Conservation (phyloP, 2,329 filamentous ascomycete genomes). For the Hortaea sp. region DNA sequence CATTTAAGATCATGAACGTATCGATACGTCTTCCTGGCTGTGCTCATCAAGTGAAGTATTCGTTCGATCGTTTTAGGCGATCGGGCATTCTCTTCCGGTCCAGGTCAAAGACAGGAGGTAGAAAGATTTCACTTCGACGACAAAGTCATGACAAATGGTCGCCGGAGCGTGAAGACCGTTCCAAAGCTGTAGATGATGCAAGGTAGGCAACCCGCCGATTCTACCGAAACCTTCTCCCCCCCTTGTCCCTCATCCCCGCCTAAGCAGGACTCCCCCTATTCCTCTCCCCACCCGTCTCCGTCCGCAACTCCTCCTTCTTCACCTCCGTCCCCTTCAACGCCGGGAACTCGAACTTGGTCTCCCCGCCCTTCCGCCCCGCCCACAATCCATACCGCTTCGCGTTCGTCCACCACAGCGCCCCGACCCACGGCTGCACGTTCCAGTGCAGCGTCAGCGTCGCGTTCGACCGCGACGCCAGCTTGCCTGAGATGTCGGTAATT, state of each 20-base stretch:
- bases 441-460: constrained; percentile 77
- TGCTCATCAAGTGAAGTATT: too few species aligned
- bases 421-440: constrained; percentile 97
- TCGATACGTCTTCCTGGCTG: too few species aligned
- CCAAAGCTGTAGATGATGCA: too few species aligned
- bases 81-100: too few species aligned
- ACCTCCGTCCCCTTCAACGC: constrained; percentile 50
- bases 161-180: too few species aligned
- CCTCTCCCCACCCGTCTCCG: constrained; percentile 39
- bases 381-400: constrained; percentile 43
- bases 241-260: neutral
- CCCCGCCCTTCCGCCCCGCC: constrained; percentile 55
- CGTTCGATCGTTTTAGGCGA: too few species aligned
- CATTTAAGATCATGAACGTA: too few species aligned
- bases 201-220: too few species aligned
- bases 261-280: constrained; percentile 34
- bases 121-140: too few species aligned
- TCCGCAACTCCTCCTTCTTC: constrained; percentile 37
- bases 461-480: constrained; percentile 62
- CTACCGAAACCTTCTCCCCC: too few species aligned
- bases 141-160: too few species aligned
- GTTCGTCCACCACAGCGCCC: constrained; percentile 67
- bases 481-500: constrained; percentile 79
- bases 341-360: constrained; percentile 58
- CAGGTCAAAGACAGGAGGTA: too few species aligned